These are phyloP conservation scores for Solanum hybrid DNA, from an alignment of 305 asterid species.

Conservation along the genomic window DNA sequence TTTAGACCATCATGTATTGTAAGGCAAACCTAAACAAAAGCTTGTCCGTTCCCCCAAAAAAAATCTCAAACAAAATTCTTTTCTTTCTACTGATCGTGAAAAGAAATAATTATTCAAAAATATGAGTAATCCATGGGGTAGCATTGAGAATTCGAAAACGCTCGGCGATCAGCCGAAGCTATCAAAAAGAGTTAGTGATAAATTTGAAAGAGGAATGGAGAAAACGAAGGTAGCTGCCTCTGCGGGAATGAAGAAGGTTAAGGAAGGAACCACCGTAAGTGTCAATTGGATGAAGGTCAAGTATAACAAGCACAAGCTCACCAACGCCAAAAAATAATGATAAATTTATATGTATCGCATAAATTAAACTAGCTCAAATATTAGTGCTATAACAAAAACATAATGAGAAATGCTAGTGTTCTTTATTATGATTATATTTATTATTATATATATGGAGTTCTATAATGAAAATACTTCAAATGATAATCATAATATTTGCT, in stretches of 20 bases:
- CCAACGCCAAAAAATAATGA: slow-evolving; percentile 28
- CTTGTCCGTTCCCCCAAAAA: neutral
- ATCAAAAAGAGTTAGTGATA: slow-evolving; percentile 33
- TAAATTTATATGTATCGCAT: neutral
- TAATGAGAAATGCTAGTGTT: neutral
- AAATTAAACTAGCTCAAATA: neutral
- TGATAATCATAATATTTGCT: neutral
- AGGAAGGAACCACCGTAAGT: slow-evolving; percentile 44
- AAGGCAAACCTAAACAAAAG: neutral
- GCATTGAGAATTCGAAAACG: slow-evolving; percentile 11
- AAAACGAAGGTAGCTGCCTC: slow-evolving; percentile 21
- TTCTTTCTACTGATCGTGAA: neutral
- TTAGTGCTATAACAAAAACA: neutral
- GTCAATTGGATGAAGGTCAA: slow-evolving; percentile 68
- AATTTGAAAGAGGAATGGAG: slow-evolving; percentile 32
- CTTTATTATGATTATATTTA: neutral
- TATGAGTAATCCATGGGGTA: slow-evolving; percentile 26
- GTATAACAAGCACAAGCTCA: slow-evolving; percentile 31
- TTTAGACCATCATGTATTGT: neutral
- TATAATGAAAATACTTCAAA: neutral
- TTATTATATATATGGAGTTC: neutral
- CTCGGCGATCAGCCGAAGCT: slow-evolving; percentile 29
- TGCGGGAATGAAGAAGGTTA: slow-evolving; percentile 11
- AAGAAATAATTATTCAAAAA: neutral
- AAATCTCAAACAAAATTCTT: neutral